Percentiles rank a stretch among this genome's conserved stretches.
Evolutionary conservation across 73 alveolate genomes (phyloP).

Genomic region (Urostyla sp.): DNA sequence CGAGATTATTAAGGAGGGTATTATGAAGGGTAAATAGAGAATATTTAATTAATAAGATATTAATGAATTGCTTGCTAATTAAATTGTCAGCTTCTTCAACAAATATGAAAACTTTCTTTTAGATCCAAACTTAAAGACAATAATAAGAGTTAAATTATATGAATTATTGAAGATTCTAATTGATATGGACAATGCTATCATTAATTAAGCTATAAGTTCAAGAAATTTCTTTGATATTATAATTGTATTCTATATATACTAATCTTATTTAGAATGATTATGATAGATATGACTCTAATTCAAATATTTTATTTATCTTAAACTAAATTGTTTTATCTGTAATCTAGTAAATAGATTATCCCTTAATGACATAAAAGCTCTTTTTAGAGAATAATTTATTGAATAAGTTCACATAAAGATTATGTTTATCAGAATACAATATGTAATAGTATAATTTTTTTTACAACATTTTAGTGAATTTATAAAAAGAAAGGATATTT

Average conservation of each 20-base stretch:
- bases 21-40: conserved; percentile 3
- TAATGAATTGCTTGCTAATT: conserved; percentile 21
- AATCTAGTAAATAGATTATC: not conserved
- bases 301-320: not conserved
- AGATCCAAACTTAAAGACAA: not conserved
- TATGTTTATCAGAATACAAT: conserved; percentile 24
- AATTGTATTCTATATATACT: not conserved
- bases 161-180: conserved; percentile 18
- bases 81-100: conserved; percentile 29
- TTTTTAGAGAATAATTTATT: conserved; percentile 13
- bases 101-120: conserved; percentile 1
- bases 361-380: not conserved
- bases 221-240: conserved; percentile 13
- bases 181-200: not conserved
- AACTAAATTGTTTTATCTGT: conserved; percentile 24
- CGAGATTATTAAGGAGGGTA: conserved; percentile 19
- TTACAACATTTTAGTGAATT: not conserved
- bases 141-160: conserved; percentile 5
- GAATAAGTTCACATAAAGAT: conserved; percentile 17
- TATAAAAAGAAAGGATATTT: conserved; percentile 31
- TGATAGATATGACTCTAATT: conserved; percentile 41
- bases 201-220: not conserved
- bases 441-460: conserved; percentile 1
- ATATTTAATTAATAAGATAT: conserved; percentile 30
- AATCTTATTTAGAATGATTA: conserved; percentile 24